Evolutionary conservation across 805 yeast species (phyloP).

Genomic region (Monosporozyma yasuniensis): DNA sequence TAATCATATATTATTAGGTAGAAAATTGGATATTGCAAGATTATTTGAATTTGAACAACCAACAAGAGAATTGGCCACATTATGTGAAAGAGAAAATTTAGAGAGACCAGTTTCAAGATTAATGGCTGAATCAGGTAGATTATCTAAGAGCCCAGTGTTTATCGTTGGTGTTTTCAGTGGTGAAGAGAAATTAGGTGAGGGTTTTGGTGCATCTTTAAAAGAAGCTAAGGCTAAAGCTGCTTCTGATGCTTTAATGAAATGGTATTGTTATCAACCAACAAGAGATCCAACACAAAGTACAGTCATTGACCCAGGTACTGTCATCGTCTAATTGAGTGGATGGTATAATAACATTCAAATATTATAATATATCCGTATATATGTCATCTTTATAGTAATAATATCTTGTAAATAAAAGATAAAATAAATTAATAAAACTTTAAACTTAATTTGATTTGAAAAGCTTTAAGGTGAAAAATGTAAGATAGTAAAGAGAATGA

Average conservation of each 20-base stretch:
- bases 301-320: conserved; percentile 38
- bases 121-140: conserved; percentile 89
- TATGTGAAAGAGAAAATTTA: conserved; percentile 69
- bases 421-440: not conserved
- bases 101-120: conserved; percentile 71
- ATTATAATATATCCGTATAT: not conserved
- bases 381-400: not conserved
- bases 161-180: conserved; percentile 91
- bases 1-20: conserved; percentile 71
- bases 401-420: not conserved
- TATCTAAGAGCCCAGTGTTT: conserved; percentile 71
- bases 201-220: conserved; percentile 79
- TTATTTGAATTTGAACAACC: conserved; percentile 81
- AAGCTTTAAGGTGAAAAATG: not conserved
- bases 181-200: conserved; percentile 77
- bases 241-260: conserved; percentile 80
- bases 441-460: not conserved
- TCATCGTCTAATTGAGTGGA: conserved; percentile 30
- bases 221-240: conserved; percentile 93
- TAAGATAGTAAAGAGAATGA: not conserved
- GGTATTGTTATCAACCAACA: conserved; percentile 85
- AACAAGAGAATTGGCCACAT: conserved; percentile 67
- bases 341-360: conserved; percentile 2
- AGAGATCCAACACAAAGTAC: conserved; percentile 45
- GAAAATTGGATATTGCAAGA: conserved; percentile 63